Evolutionary conservation across 768 basidiomycete genomes (phyloP), one percentile per base, ranked within the genome.

Genomic region (Rhodotorula toruloides): DNA sequence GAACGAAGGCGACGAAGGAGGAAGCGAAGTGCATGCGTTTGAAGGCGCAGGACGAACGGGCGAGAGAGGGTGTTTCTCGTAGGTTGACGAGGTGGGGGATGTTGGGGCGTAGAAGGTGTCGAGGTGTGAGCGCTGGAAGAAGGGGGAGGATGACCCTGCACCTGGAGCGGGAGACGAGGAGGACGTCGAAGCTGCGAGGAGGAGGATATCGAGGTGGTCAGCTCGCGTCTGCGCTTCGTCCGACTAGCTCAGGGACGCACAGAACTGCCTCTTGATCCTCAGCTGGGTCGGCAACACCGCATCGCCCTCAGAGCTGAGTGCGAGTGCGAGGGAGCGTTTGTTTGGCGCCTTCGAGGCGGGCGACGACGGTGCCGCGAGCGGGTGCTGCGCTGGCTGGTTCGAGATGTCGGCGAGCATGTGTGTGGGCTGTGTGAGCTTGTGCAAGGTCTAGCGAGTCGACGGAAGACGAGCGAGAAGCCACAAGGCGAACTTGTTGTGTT

Each of bases 1-100:
- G 43, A 67, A 56, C 1, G 61, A 61, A 6, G 65, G 65, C 2
- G 65, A 61, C 7, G 65, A 67, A 6, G 65, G 65, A 13, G 65
- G 65, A 6, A 67, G 65, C 3, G 65, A 53, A 0, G 36, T 11
- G n/a, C n/a, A 22, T 50, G 54, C 21, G 60, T 27, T 3, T 42
- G 13, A n/a, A 60, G 16, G 39, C 59, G 54, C 21, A 32, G 39
- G 40, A 58, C 19, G 17, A 59, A 59, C 16, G 54, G 59, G 44
- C 14, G 48, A 48, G 14, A 55, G 47, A 16, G 25, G 27, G 12
- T 48, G 53, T 37, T 54, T 54, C 16, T 54, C 46, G 14, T 19
- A 2, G 21, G 22, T 13, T 5, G 49, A 34, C n/a, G 52, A 43
- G n/a, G 29, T 8, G 4, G 66, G 66, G 3, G 66, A 62, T 5